Evolutionary conservation across 306 rosid genomes (phyloP).

Genomic region (Trichosanthes truncata): DNA sequence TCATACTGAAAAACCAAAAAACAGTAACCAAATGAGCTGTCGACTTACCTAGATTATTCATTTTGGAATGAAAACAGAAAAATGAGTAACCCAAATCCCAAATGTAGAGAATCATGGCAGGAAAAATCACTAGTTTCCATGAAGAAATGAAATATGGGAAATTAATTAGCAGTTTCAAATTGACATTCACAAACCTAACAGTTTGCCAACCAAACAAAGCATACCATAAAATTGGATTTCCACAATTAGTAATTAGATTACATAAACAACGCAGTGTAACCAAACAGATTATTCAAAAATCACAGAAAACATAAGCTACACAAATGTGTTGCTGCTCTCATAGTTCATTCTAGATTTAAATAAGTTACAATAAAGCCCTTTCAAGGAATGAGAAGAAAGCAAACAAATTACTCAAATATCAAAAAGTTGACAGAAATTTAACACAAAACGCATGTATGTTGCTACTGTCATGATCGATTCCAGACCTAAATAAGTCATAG

Average conservation of each 20-base stretch:
- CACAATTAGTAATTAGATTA: background rate
- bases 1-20: slow-evolving; percentile 26
- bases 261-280: background rate
- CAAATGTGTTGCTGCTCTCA: background rate
- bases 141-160: background rate
- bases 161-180: background rate
- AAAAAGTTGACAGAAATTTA: background rate
- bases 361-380: background rate
- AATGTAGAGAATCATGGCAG: background rate
- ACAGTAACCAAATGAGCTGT: background rate
- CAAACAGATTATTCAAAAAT: background rate
- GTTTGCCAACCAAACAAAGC: background rate
- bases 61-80: background rate
- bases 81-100: background rate
- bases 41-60: background rate
- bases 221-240: background rate
- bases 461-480: background rate
- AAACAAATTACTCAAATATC: background rate
- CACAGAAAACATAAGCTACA: background rate
- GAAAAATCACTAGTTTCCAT: background rate
- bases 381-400: background rate
- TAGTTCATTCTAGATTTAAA: background rate
- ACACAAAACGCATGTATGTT: background rate
- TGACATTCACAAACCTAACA: background rate
- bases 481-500: background rate